A percentile compares a stretch with the other conserved stretches of the same genome.
Evolutionary conservation across 805 yeast genomes (phyloP).

Genomic region (Maudiozyma saulgeensis): DNA sequence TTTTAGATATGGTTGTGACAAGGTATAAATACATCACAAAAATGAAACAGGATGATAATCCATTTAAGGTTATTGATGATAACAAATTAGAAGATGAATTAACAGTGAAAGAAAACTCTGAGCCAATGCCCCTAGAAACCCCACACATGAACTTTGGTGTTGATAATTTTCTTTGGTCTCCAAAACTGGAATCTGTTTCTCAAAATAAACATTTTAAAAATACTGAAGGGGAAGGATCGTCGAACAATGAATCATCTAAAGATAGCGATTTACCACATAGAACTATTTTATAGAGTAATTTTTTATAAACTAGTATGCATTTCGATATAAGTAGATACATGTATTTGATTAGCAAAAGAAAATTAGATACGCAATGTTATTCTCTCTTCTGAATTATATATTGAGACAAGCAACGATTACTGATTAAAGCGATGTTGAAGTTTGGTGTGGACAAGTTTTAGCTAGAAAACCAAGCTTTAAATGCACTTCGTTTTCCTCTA

Average conservation of each 20-base stretch:
- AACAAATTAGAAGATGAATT: not conserved
- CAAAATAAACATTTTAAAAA: not conserved
- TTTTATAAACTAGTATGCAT: not conserved
- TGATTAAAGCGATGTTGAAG: too few relatives aligned
- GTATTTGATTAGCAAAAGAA: too few relatives aligned
- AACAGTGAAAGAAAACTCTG: not conserved
- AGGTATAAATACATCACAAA: constrained; percentile 28
- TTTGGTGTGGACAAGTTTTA: too few relatives aligned
- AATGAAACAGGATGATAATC: constrained; percentile 1
- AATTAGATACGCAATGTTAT: not conserved
- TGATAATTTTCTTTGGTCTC: constrained; percentile 25
- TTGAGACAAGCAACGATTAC: too few relatives aligned
- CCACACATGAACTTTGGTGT: constrained; percentile 23
- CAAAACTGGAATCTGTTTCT: constrained; percentile 3
- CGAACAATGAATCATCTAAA: not conserved
- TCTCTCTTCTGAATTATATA: too few relatives aligned
- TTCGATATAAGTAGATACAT: not conserved
- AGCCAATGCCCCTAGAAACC: constrained; percentile 7
- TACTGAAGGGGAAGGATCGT: not conserved
- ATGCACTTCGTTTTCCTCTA: too few relatives aligned
- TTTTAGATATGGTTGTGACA: constrained; percentile 29
- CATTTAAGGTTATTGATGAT: not conserved
- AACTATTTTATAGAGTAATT: not conserved
- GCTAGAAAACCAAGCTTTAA: too few relatives aligned
- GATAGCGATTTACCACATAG: not conserved